A percentile compares a stretch with the other conserved stretches of the same genome.
phyloP scores from a whole-genome alignment of 2,329 filamentous ascomycete species.

The Tolypocladium pustulatum region DNA sequence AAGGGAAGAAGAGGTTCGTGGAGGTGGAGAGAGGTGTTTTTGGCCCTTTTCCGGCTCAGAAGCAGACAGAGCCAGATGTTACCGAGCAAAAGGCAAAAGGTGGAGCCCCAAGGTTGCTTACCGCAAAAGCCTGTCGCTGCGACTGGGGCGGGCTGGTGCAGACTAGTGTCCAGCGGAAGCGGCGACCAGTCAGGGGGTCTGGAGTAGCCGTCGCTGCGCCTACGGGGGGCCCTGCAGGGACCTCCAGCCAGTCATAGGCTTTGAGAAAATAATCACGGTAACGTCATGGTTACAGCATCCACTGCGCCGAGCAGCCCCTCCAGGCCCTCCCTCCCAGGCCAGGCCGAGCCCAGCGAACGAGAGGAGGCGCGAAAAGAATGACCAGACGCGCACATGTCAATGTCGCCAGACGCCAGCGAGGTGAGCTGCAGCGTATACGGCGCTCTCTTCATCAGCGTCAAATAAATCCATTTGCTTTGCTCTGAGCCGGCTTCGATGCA shows the following conservation, averaged over 20 bases:
- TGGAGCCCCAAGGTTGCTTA: constrained; percentile 1
- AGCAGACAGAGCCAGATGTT: constrained; percentile 7
- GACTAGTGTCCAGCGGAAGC: neutral
- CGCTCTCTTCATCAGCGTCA: neutral
- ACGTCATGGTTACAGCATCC: constrained; percentile 8
- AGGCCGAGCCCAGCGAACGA: constrained; percentile 3
- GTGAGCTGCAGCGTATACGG: neutral
- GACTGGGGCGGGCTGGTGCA: neutral
- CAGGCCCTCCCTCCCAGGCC: too few relatives aligned
- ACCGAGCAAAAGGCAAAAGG: constrained; percentile 6
- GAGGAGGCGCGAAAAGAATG: constrained; percentile 1
- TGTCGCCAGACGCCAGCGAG: neutral
- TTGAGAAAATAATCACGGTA: constrained; percentile 15
- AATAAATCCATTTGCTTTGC: neutral
- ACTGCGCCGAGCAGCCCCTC: neutral
- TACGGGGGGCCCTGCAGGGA: neutral
- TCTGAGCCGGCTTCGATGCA: neutral
- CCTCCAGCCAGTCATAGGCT: constrained; percentile 12
- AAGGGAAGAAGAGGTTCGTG: constrained; percentile 4
- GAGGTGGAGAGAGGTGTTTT: constrained; percentile 17
- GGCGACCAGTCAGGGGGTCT: neutral
- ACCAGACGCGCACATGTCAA: neutral
- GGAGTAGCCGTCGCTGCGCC: neutral
- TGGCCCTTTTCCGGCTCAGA: constrained; percentile 5
- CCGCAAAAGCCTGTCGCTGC: neutral